Evolutionary conservation across 2,329 filamentous ascomycete genomes (phyloP).

Genomic region (Passalora sequoiae): DNA sequence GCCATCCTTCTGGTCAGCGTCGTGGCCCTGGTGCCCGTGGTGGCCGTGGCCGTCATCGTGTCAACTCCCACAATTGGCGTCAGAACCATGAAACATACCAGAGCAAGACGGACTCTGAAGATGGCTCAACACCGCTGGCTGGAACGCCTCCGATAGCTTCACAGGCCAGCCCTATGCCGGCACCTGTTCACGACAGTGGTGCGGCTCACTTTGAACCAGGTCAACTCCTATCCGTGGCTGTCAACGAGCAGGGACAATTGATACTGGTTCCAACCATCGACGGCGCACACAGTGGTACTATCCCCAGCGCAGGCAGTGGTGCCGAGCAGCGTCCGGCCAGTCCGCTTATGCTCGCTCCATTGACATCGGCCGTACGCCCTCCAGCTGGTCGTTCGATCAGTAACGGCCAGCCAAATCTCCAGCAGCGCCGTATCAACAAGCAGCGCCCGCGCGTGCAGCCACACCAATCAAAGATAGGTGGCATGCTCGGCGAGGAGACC

Average conservation of each 20-base stretch:
- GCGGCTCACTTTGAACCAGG: not conserved
- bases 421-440: not conserved
- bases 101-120: not conserved
- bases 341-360: too few relatives aligned
- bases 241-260: conserved; percentile 5
- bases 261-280: not conserved
- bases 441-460: not conserved
- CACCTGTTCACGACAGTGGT: too few relatives aligned
- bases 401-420: too few relatives aligned
- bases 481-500: too few relatives aligned
- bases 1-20: conserved; percentile 6
- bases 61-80: conserved; percentile 5
- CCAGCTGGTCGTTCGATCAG: too few relatives aligned
- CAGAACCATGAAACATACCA: not conserved
- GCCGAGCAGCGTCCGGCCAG: too few relatives aligned
- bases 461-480: too few relatives aligned
- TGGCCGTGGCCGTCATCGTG: conserved; percentile 7
- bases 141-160: not conserved
- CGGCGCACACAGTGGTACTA: not conserved
- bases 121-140: not conserved
- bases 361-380: too few relatives aligned
- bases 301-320: not conserved
- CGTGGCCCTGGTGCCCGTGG: conserved; percentile 15
- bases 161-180: too few relatives aligned
- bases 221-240: conserved; percentile 1